phyloP scores from a whole-genome alignment of 164 flowering plant genomes.

The Berberis thunbergii region DNA sequence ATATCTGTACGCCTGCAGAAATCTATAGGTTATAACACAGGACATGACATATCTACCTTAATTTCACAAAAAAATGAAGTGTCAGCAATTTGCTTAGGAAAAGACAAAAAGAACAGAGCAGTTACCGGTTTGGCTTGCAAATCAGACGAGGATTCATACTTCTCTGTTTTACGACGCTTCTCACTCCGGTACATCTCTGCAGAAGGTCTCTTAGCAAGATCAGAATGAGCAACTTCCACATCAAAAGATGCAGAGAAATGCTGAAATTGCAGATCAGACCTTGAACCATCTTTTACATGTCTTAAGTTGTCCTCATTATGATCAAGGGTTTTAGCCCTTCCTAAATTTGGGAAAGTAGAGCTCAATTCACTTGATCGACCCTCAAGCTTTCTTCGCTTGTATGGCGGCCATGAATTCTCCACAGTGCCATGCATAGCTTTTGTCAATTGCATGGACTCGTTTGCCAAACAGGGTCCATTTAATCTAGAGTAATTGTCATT shows the following conservation, averaged over 20 bases:
- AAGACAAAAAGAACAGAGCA: neutral
- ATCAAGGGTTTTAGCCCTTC: conserved; percentile 12
- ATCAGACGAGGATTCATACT: conserved; percentile 14
- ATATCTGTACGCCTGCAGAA: no score
- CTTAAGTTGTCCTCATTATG: conserved; percentile 7
- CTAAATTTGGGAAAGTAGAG: conserved; percentile 25
- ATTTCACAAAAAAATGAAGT: neutral
- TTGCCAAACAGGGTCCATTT: conserved; percentile 8
- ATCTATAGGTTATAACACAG: no score
- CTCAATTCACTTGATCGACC: conserved; percentile 9
- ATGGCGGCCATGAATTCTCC: conserved; percentile 39
- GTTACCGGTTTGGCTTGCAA: conserved; percentile 31
- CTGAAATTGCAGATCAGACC: conserved; percentile 11
- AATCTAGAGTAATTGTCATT: conserved; percentile 9
- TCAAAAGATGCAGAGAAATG: conserved; percentile 9
- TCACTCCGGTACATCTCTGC: conserved; percentile 9
- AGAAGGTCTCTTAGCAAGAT: conserved; percentile 11
- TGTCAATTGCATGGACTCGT: conserved; percentile 7
- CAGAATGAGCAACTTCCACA: conserved; percentile 9
- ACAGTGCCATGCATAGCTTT: conserved; percentile 4
- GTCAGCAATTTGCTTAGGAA: neutral
- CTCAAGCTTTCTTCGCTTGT: conserved; percentile 42
- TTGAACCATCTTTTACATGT: conserved; percentile 11
- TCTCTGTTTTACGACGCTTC: conserved; percentile 11
- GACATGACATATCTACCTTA: neutral